Conservation (phyloP, 257 asterid species). For the Haberlea rhodopensis region DNA sequence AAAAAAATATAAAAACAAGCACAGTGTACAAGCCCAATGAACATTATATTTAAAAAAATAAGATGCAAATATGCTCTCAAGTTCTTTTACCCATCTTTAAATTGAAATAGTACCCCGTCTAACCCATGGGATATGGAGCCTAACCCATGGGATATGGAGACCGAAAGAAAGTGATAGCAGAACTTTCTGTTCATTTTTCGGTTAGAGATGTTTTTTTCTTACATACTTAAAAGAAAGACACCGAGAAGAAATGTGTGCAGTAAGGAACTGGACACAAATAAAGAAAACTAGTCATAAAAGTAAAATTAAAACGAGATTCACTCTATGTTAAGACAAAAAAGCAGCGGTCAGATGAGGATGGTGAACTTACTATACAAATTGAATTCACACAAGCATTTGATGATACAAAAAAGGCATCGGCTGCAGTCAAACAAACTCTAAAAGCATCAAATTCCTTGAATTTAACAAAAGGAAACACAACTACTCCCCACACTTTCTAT, state of each 20-base stretch:
- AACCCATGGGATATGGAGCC: neutral
- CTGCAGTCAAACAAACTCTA: neutral
- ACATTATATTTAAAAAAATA: neutral
- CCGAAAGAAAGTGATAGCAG: neutral
- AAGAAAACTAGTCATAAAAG: neutral
- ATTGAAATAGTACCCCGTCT: neutral
- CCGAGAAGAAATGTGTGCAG: neutral
- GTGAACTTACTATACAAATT: neutral
- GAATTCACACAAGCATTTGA: neutral
- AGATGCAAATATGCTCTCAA: neutral
- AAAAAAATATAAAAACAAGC: slow-evolving; percentile 2
- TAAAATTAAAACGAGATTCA: neutral
- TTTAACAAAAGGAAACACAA: too few species aligned
- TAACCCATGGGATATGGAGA: neutral
- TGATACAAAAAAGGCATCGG: neutral
- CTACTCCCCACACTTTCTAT: neutral
- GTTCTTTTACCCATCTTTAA: neutral
- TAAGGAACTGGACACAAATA: neutral
- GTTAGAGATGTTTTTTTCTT: neutral
- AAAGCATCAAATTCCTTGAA: neutral
- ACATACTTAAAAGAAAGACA: neutral
- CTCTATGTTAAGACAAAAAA: neutral
- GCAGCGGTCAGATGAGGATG: neutral
- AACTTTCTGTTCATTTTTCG: neutral
- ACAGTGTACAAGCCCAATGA: neutral